These are phyloP conservation scores for Euphrasia confusa DNA, from an alignment of 257 asterid species.

Conservation along the genomic window DNA sequence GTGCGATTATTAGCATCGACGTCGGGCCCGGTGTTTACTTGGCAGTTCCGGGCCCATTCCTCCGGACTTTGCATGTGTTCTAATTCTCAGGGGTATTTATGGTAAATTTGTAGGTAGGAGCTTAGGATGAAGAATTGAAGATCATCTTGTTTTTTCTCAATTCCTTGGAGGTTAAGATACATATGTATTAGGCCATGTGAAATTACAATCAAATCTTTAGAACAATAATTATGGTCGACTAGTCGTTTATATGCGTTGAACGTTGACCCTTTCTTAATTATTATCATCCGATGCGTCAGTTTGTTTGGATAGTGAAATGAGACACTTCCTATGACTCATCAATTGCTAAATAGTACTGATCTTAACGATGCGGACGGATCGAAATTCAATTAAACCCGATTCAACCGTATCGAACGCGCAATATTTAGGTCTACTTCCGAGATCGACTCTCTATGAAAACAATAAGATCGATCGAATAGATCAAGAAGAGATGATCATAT, in stretches of 20 bases:
- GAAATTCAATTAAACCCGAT: too few species aligned
- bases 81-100: too few species aligned
- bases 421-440: too few species aligned
- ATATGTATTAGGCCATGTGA: neutral
- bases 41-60: slow-evolving; percentile 25
- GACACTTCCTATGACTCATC: neutral
- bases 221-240: neutral
- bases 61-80: slow-evolving; percentile 28
- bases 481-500: too few species aligned
- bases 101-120: too few species aligned
- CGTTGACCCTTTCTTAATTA: slow-evolving; percentile 27
- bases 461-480: too few species aligned
- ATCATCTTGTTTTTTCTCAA: neutral
- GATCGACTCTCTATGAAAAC: too few species aligned
- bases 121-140: neutral
- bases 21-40: slow-evolving; percentile 20
- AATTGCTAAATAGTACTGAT: too few species aligned
- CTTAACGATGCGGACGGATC: too few species aligned
- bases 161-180: slow-evolving; percentile 6
- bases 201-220: too few species aligned
- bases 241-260: slow-evolving; percentile 21
- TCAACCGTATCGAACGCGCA: too few species aligned
- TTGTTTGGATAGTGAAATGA: neutral
- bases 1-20: neutral
- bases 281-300: neutral